Evolutionary conservation across 176 grass and related monocot genomes (phyloP).

Genomic region (Carex parvula): DNA sequence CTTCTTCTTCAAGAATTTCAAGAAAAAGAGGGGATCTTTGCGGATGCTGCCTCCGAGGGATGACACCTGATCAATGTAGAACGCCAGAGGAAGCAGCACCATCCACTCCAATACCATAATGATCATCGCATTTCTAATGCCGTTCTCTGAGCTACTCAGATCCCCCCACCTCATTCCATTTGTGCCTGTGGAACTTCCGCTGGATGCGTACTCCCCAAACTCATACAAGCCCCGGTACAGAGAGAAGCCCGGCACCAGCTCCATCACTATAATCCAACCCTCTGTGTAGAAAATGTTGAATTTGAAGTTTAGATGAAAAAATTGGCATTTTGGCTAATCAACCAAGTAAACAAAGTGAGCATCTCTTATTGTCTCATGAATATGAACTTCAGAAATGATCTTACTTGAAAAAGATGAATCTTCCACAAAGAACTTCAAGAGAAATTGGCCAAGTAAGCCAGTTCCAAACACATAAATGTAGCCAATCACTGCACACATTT

Average conservation of each 20-base stretch:
- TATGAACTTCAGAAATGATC: slow-evolving; percentile 16
- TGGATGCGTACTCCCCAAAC: slow-evolving; percentile 53
- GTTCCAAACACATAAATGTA: slow-evolving; percentile 93
- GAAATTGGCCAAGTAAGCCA: slow-evolving; percentile 65
- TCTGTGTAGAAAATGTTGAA: slow-evolving; percentile 37
- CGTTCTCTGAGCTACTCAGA: slow-evolving; percentile 54
- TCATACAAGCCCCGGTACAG: slow-evolving; percentile 77
- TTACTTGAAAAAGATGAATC: slow-evolving; percentile 69
- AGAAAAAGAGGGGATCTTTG: slow-evolving; percentile 45
- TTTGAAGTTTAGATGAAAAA: slow-evolving; percentile 3
- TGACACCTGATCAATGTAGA: slow-evolving; percentile 61
- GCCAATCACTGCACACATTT: slow-evolving; percentile 54
- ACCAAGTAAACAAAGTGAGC: neutral
- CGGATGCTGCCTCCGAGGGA: slow-evolving; percentile 35
- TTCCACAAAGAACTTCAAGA: slow-evolving; percentile 64
- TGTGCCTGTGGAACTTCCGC: slow-evolving; percentile 43
- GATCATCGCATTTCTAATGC: slow-evolving; percentile 59
- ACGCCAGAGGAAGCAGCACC: slow-evolving; percentile 53
- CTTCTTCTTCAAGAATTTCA: slow-evolving; percentile 52
- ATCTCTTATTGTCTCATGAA: no score
- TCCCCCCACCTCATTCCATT: slow-evolving; percentile 68
- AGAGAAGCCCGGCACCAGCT: slow-evolving; percentile 85
- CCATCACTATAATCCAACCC: slow-evolving; percentile 77
- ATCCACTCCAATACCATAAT: slow-evolving; percentile 82
- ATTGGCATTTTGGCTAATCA: neutral